phyloP scores from a whole-genome alignment of 495 filamentous ascomycete genomes.

The Podospora fimiseda region DNA sequence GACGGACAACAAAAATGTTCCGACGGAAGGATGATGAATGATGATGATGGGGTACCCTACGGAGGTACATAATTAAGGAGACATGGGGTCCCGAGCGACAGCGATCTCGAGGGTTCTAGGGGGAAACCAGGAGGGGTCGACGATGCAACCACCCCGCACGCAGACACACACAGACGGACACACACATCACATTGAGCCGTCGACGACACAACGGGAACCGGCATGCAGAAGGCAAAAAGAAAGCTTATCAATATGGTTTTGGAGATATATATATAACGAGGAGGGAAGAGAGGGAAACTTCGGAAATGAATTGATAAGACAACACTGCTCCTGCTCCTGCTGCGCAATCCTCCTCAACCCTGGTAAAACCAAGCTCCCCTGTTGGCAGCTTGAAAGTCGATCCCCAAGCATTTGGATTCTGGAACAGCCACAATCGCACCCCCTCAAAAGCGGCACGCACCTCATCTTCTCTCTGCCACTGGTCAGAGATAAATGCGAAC shows the following conservation, averaged over 20 bases:
- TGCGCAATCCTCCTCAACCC: not conserved
- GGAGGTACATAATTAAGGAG: no score
- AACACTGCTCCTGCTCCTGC: not conserved
- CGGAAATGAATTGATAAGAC: no score
- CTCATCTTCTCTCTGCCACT: not conserved
- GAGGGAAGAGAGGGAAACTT: no score
- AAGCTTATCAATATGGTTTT: no score
- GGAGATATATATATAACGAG: no score
- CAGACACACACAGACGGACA: no score
- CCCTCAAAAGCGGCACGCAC: not conserved
- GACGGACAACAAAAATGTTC: not conserved
- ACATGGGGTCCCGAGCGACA: not conserved
- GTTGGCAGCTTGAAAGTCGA: no score
- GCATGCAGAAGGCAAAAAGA: not conserved
- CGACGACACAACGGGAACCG: not conserved
- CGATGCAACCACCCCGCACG: not conserved
- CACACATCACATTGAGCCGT: no score
- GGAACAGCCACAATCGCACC: constrained; percentile 3
- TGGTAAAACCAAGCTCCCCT: not conserved
- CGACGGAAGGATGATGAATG: not conserved
- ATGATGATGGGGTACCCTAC: no score
- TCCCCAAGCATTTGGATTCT: not conserved
- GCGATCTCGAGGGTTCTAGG: not conserved
- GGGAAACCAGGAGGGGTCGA: not conserved
- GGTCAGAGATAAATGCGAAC: not conserved